These are phyloP conservation scores for Pterocarpus santalinus DNA, from an alignment of 306 rosid species.

Conservation along the genomic window DNA sequence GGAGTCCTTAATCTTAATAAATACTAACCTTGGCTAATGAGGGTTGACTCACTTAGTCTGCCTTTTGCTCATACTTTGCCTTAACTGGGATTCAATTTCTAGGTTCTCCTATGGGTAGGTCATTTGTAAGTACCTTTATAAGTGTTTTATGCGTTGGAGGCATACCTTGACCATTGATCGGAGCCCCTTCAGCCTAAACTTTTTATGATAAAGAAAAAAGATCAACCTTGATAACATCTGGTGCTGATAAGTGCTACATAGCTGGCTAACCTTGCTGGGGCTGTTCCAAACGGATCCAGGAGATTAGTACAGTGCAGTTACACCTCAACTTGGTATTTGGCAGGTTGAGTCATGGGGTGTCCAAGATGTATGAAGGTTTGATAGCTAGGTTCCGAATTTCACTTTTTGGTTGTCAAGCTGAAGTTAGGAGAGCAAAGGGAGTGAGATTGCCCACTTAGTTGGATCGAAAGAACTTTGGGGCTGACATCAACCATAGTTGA, in stretches of 20 bases:
- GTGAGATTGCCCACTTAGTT: neutral
- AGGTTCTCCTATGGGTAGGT: neutral
- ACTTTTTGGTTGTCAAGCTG: neutral
- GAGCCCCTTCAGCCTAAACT: no score
- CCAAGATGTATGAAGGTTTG: neutral
- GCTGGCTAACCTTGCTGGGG: constrained; percentile 7
- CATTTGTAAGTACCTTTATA: neutral
- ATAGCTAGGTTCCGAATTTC: constrained; percentile 8
- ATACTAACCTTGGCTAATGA: neutral
- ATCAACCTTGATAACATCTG: neutral
- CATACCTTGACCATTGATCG: no score
- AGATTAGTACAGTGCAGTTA: constrained; percentile 3
- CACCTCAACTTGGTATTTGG: neutral
- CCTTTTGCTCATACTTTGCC: neutral
- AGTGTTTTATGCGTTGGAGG: neutral
- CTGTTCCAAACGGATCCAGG: neutral
- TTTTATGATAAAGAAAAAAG: no score
- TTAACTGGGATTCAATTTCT: neutral
- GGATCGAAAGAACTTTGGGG: neutral
- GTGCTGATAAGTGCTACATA: neutral
- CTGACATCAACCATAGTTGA: neutral
- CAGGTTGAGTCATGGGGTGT: neutral
- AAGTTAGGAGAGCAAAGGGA: neutral
- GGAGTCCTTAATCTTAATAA: neutral
- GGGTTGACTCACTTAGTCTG: neutral